Conservation (phyloP, 2,329 filamentous ascomycete genomes). For the Sarocladium oryzae region DNA sequence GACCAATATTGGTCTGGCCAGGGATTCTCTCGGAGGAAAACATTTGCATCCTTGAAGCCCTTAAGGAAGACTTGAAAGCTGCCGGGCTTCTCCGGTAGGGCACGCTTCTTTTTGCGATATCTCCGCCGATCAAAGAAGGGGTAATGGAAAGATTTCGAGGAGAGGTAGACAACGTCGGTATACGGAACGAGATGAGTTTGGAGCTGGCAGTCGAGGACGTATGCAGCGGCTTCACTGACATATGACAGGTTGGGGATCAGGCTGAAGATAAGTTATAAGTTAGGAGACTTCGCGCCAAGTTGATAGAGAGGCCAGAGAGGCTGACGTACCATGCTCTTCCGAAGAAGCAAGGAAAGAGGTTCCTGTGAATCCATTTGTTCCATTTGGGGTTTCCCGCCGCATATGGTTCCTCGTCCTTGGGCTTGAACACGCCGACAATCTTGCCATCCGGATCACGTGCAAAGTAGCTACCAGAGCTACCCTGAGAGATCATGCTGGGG, state of each 20-base stretch:
- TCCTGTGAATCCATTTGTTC: constrained; percentile 99
- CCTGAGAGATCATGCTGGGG: constrained; percentile 92
- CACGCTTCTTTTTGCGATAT: constrained; percentile 80
- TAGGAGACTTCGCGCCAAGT: no score
- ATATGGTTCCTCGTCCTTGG: constrained; percentile 97
- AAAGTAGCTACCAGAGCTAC: constrained; percentile 97
- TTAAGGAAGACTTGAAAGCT: constrained; percentile 98
- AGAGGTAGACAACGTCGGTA: constrained; percentile 88
- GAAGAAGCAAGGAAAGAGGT: constrained; percentile 95
- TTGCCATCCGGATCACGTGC: constrained; percentile 86
- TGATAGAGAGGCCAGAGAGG: background rate
- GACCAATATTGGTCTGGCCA: constrained; percentile 86
- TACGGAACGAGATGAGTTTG: constrained; percentile 92
- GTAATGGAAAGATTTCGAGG: constrained; percentile 96
- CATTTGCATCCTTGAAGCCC: constrained; percentile 93
- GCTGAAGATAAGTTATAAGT: constrained; percentile 29
- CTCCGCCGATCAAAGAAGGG: constrained; percentile 93
- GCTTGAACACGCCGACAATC: constrained; percentile 96
- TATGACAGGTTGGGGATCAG: constrained; percentile 97
- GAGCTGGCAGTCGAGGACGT: constrained; percentile 85
- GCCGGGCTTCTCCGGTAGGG: constrained; percentile 81
- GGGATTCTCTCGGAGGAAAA: constrained; percentile 89
- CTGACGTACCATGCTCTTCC: constrained; percentile 69
- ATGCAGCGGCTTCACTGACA: constrained; percentile 94
- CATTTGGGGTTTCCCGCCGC: constrained; percentile 96